Base-by-base conservation (phyloP, 2,329 filamentous ascomycete genomes). In the Sclerotinia glacialis region DNA sequence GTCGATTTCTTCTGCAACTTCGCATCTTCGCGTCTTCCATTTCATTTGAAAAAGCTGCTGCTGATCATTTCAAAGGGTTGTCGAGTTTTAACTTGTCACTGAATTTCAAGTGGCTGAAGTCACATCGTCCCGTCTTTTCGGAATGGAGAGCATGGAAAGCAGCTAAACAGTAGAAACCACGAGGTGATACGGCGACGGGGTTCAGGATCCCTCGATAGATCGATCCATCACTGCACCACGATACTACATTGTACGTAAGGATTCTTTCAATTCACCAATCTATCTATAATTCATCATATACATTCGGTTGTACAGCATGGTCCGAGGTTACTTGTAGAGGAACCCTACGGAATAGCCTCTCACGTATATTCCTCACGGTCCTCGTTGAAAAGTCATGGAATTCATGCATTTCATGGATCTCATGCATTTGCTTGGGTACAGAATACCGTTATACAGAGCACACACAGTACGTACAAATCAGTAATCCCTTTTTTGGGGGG, bases 11-110 rank as follows among this genome's bases (percentile, higher is more conserved):
- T 26, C 53, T 11, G n/a, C 21, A 55, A n/a, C n/a, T n/a, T n/a
- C n/a, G n/a, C n/a, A n/a, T 56, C 53, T 56, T 56, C 53, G 53
- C 53, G 53, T 42, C 23, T 56, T 56, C 53, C 42, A 56, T 37
- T 55, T 55, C n/a, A 55, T 55, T 55, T 40, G 40, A 26, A 31
- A 26, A 23, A 12, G 23, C 53, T 40, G 23, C 53, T 40, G 53
- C 34, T 42, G 53, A 55, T 55, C 11, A 34, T 53, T 34, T 28
- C 5, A 28, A 12, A 18, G 21, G 26, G n/a, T n/a, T 21, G 9
- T 14, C 14, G 31, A 34, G 50, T 53, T 21, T n/a, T n/a, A n/a
- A n/a, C n/a, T n/a, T n/a, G n/a, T n/a, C n/a, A n/a, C n/a, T n/a
- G n/a, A n/a, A n/a, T n/a, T n/a, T n/a, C n/a, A n/a, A n/a, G 28